phyloP scores from a whole-genome alignment of 176 grass and related monocot genomes.

The Hordeum vulgare region MorexV3_pseudomolecules_assembly NC_058522.1:522651877-522652376 shows the following conservation, averaged over 20 bases:
- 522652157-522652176: neutral
- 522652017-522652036: neutral
- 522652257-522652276: neutral
- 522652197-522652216: neutral
- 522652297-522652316: neutral
- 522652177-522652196: slow-evolving; percentile 2
- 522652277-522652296: neutral
- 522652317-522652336: neutral
- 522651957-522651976: neutral
- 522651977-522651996: neutral
- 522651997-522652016: neutral
- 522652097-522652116: slow-evolving; percentile 6
- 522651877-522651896: neutral
- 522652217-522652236: slow-evolving; percentile 5
- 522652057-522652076: neutral
- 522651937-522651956: neutral
- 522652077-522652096: slow-evolving; percentile 5
- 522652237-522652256: neutral
- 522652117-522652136: slow-evolving; percentile 7
- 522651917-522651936: neutral
- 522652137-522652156: neutral
- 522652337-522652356: neutral
- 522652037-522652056: neutral
- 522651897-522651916: neutral
- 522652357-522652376: neutral